These are phyloP conservation scores for Fragaria vesca DNA, from an alignment of 306 rosid species.

Conservation along the genomic window DNA sequence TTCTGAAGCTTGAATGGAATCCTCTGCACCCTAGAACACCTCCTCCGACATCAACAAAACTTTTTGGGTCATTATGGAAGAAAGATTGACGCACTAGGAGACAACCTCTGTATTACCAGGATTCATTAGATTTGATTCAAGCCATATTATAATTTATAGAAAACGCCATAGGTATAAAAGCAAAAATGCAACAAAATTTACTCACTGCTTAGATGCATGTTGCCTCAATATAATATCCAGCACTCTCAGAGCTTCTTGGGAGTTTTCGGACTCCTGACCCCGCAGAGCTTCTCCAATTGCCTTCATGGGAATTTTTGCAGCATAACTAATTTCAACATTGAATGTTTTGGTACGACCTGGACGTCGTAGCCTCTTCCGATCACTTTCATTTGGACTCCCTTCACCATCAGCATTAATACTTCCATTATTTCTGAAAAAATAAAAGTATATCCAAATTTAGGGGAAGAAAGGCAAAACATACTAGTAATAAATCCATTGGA, in stretches of 20 bases:
- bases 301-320: conserved; percentile 75
- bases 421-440: conserved; percentile 52
- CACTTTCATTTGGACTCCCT: conserved; percentile 62
- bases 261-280: conserved; percentile 82
- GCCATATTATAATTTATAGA: not conserved
- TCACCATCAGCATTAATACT: conserved; percentile 51
- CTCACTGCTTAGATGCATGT: conserved; percentile 93
- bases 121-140: not conserved
- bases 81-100: conserved; percentile 86
- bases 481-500: not conserved
- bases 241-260: conserved; percentile 84
- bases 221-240: conserved; percentile 82
- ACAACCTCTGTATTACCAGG: conserved; percentile 69
- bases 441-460: not conserved
- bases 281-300: conserved; percentile 74
- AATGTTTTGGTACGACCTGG: conserved; percentile 58
- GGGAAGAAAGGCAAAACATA: not conserved
- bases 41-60: conserved; percentile 72
- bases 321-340: conserved; percentile 79
- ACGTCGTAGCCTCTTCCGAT: conserved; percentile 70
- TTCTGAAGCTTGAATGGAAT: conserved; percentile 88
- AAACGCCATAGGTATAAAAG: not conserved
- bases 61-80: conserved; percentile 66
- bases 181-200: conserved; percentile 4
- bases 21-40: conserved; percentile 93